phyloP scores from a whole-genome alignment of 2,329 filamentous ascomycete genomes.

The Aspergillus ochraceoroseus region DNA sequence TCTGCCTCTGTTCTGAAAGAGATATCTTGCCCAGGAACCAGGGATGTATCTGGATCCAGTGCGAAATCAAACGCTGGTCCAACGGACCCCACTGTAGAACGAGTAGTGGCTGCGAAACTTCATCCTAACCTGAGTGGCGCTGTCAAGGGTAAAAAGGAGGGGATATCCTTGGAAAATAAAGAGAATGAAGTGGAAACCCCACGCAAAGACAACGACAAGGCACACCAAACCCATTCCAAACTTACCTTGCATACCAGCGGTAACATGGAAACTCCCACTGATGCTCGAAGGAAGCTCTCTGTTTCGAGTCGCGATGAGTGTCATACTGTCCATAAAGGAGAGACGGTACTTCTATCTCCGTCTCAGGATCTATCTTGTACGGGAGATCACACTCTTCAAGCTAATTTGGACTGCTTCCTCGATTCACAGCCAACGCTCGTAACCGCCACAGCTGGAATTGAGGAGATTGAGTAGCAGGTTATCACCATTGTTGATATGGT shows the following conservation, averaged over 20 bases:
- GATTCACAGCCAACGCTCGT: constrained; percentile 15
- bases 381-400: constrained; percentile 15
- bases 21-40: constrained; percentile 28
- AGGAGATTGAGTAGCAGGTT: constrained; percentile 17
- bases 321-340: constrained; percentile 18
- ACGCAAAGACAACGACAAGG: constrained; percentile 20
- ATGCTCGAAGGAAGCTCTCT: constrained; percentile 26
- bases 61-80: constrained; percentile 22
- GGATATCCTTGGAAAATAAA: constrained; percentile 21
- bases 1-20: constrained; percentile 26
- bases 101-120: constrained; percentile 21
- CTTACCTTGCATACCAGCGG: constrained; percentile 20
- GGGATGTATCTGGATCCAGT: constrained; percentile 34
- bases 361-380: constrained; percentile 21
- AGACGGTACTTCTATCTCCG: constrained; percentile 16
- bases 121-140: constrained; percentile 32
- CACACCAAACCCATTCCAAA: constrained; percentile 18
- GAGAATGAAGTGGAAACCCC: constrained; percentile 23
- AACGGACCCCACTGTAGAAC: constrained; percentile 20
- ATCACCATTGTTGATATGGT: no score
- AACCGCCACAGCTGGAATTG: constrained; percentile 9
- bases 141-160: constrained; percentile 35
- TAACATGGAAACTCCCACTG: constrained; percentile 21
- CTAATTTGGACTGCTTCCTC: constrained; percentile 20
- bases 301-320: constrained; percentile 19